These are phyloP conservation scores for Meripilus lineatus DNA, from an alignment of 1,284 basidiomycete genomes.

Conservation along the genomic window DNA sequence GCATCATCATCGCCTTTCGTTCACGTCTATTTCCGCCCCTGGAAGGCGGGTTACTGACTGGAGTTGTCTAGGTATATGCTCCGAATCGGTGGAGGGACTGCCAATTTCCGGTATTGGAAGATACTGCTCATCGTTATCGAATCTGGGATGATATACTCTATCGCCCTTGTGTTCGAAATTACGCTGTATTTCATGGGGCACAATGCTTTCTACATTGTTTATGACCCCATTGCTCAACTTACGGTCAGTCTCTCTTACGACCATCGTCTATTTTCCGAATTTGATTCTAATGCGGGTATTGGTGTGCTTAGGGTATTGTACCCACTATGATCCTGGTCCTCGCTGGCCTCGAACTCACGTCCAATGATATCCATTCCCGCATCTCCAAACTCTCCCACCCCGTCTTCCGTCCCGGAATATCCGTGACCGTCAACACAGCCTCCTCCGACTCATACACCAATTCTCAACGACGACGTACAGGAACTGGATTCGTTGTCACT, in stretches of 20 bases:
- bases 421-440: no score
- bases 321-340: conserved; percentile 32
- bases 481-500: no score
- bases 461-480: no score
- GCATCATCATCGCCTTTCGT: conserved; percentile 2
- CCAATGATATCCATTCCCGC: conserved; percentile 23
- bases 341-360: conserved; percentile 27
- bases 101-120: conserved; percentile 27
- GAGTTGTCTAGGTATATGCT: conserved; percentile 25
- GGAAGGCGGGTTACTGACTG: not conserved
- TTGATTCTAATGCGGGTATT: not conserved
- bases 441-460: no score
- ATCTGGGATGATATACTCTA: conserved; percentile 35
- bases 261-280: not conserved
- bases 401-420: not conserved
- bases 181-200: conserved; percentile 32
- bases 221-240: conserved; percentile 36
- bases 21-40: not conserved
- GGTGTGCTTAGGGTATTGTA: conserved; percentile 22
- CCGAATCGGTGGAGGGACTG: conserved; percentile 15
- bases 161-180: conserved; percentile 34
- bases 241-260: conserved; percentile 23
- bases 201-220: conserved; percentile 37
- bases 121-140: conserved; percentile 34
- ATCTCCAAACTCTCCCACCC: conserved; percentile 4